Base-by-base conservation (phyloP, 441 rosid species). In the Gossypium lobatum region DNA sequence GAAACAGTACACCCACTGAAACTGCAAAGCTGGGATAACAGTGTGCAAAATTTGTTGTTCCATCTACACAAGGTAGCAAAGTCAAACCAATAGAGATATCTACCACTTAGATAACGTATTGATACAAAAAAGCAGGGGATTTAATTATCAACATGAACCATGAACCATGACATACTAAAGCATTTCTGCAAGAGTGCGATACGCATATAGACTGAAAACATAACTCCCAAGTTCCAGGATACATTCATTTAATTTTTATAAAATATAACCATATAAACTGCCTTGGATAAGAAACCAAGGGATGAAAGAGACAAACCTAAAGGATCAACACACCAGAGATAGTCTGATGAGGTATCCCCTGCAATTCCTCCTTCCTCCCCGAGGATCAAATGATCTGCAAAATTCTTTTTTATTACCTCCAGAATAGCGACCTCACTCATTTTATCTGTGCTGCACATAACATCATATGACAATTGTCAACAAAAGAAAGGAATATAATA, bases 261-360 rank as follows among this genome's bases (percentile, higher is more conserved):
- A n/a, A 28, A 52, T 16, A 68, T 26, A 53, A 68, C 28, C 46
- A 13, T 3, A 59, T 16, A 37, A 54, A 65, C 70, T 60, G 17
- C 14, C 26, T 50, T 50, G 13, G 17, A 64, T 39, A 45, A 34
- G 37, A 55, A 64, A 9, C 9, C 20, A 71, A 71, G 52, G 61
- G 57, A 39, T 62, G 31, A 39, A 77, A 75, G 78, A 80, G 31
- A 61, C 85, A 76, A 84, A 95, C 98, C 98, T 82, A 95, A 83
- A 63, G 98, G 99, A 81, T 95, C 97, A 72, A 95, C 88, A 81
- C 99, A 95, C 99, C 99, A 95, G 13, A 95, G 90, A 82, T 95
- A 95, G 78, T 86, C 99, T 34, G 97, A 95, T 28, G 85, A 78
- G 0, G 93, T 42, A 79, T 95, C 91, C 50, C 99, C 97, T 13